Conservation (phyloP, 2,329 filamentous ascomycete genomes). For the Ophiostoma novo-ulmi region DNA sequence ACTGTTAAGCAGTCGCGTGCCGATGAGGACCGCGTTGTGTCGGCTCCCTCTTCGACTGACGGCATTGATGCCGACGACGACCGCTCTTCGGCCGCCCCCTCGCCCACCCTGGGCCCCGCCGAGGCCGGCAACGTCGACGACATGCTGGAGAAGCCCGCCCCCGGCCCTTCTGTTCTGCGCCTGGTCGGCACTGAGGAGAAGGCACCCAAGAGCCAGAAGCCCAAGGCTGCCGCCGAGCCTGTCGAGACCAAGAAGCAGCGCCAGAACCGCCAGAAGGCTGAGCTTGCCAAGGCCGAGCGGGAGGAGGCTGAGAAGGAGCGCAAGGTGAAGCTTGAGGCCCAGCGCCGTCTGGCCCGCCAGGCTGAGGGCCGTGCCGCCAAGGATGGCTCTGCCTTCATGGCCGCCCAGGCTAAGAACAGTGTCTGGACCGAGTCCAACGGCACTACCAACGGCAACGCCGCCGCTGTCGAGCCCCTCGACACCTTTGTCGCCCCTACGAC, state of each 20-base stretch:
- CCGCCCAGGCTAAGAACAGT: slow-evolving; percentile 38
- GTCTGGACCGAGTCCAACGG: slow-evolving; percentile 37
- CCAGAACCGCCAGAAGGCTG: slow-evolving; percentile 84
- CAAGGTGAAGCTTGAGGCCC: slow-evolving; percentile 71
- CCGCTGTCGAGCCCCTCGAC: slow-evolving; percentile 50
- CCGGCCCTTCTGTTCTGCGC: slow-evolving; percentile 69
- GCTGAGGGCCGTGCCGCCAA: slow-evolving; percentile 77
- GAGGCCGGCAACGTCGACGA: slow-evolving; percentile 71
- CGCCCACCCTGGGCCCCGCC: slow-evolving; percentile 55
- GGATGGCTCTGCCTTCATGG: slow-evolving; percentile 63
- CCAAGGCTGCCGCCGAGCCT: slow-evolving; percentile 52
- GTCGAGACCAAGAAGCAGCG: slow-evolving; percentile 91
- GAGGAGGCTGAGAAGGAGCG: slow-evolving; percentile 76
- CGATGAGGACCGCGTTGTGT: slow-evolving; percentile 50
- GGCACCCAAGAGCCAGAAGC: slow-evolving; percentile 53
- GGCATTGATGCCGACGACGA: slow-evolving; percentile 78
- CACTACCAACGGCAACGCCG: slow-evolving; percentile 34
- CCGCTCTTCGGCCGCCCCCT: slow-evolving; percentile 62
- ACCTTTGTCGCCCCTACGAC: slow-evolving; percentile 41
- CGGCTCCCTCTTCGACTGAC: slow-evolving; percentile 62
- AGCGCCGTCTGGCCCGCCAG: slow-evolving; percentile 74
- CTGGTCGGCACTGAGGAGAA: slow-evolving; percentile 58
- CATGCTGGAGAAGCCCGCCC: slow-evolving; percentile 73
- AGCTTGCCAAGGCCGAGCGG: slow-evolving; percentile 68
- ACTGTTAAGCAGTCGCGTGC: slow-evolving; percentile 65